Evolutionary conservation across 2,329 filamentous ascomycete species (phyloP).

Genomic region (Microdochium paspali): DNA sequence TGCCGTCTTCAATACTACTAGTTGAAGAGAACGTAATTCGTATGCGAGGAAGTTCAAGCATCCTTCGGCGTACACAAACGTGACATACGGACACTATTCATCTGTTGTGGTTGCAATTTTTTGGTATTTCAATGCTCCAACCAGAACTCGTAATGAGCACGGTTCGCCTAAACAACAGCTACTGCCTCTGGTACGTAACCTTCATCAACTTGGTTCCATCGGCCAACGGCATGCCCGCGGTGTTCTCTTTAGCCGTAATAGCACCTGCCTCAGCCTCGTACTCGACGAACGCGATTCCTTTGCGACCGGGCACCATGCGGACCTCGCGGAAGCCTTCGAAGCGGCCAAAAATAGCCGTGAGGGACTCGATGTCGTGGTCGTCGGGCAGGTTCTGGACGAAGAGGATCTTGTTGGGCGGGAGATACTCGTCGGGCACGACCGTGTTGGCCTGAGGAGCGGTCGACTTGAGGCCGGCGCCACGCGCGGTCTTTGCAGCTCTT

Average conservation of each 20-base stretch:
- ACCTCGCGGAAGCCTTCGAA: slow-evolving; percentile 96
- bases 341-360: slow-evolving; percentile 72
- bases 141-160: too few relatives aligned
- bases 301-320: slow-evolving; percentile 74
- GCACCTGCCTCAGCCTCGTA: slow-evolving; percentile 86
- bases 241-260: slow-evolving; percentile 89
- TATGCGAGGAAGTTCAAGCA: too few relatives aligned
- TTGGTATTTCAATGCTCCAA: too few relatives aligned
- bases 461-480: slow-evolving; percentile 67
- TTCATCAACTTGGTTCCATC: slow-evolving; percentile 71
- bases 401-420: slow-evolving; percentile 93
- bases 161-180: too few relatives aligned
- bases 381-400: slow-evolving; percentile 90
- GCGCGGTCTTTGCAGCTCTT: slow-evolving; percentile 60
- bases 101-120: too few relatives aligned
- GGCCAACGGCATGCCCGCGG: slow-evolving; percentile 72
- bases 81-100: too few relatives aligned
- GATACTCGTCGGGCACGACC: slow-evolving; percentile 92
- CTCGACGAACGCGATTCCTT: slow-evolving; percentile 91
- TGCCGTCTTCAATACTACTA: neutral
- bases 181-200: slow-evolving; percentile 94
- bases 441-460: slow-evolving; percentile 57
- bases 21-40: too few relatives aligned
- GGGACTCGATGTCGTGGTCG: slow-evolving; percentile 70
- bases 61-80: too few relatives aligned